These are phyloP conservation scores for Astraeus odoratus DNA, from an alignment of 768 basidiomycete species.

Conservation along the genomic window DNA sequence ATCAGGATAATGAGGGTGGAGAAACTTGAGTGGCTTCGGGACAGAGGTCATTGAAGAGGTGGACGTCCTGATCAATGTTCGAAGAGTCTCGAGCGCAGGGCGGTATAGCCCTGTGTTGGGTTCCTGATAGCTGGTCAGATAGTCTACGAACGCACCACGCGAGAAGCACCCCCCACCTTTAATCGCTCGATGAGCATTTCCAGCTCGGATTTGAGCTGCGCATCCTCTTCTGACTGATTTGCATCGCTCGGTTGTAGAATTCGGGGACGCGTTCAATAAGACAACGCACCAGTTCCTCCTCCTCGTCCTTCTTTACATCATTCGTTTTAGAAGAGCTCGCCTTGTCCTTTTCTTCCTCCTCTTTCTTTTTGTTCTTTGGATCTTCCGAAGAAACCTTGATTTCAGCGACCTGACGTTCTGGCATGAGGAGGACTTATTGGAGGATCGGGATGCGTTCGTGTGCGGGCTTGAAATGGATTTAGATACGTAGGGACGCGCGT, in stretches of 20 bases:
- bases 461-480: no score
- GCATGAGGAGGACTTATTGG: conserved; percentile 33
- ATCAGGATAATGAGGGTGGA: conserved; percentile 88
- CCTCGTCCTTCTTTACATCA: conserved; percentile 53
- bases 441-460: not conserved
- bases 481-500: conserved; percentile 33
- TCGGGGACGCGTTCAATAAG: conserved; percentile 10
- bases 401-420: conserved; percentile 50
- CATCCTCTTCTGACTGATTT: conserved; percentile 86
- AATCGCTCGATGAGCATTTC: conserved; percentile 96
- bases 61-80: conserved; percentile 90
- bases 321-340: conserved; percentile 50
- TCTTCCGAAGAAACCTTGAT: conserved; percentile 68
- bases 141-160: conserved; percentile 1
- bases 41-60: conserved; percentile 99
- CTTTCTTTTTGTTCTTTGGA: conserved; percentile 59
- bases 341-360: conserved; percentile 42
- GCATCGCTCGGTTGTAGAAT: conserved; percentile 5
- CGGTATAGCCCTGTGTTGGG: conserved; percentile 75
- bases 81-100: conserved; percentile 87
- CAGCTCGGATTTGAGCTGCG: conserved; percentile 85
- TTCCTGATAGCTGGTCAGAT: conserved; percentile 53
- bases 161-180: conserved; percentile 49
- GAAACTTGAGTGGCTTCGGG: conserved; percentile 97
- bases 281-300: conserved; percentile 64